Conservation (phyloP, 345 rosid genomes). For the rapeseed (Brassica napus) region DNA sequence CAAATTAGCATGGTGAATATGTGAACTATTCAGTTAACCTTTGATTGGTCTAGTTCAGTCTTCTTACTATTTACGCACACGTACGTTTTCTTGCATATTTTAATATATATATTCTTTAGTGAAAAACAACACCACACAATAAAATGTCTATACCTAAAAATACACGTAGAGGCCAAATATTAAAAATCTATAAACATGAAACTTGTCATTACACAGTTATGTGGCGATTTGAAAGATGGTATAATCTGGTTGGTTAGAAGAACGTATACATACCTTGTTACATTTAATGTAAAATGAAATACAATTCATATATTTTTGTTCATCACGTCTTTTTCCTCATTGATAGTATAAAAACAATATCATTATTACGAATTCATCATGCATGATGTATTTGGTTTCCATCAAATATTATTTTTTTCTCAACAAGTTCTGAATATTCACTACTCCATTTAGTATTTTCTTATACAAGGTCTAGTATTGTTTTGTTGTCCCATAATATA, state of each 20-base stretch:
- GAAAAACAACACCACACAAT: too few species aligned
- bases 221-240: background rate
- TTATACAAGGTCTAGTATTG: background rate
- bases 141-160: too few species aligned
- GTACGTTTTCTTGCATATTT: too few species aligned
- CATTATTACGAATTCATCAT: background rate
- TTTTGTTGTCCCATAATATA: background rate
- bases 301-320: background rate
- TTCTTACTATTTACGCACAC: too few species aligned
- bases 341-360: background rate
- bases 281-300: background rate
- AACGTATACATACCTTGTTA: background rate
- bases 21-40: too few species aligned
- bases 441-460: background rate
- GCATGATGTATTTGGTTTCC: background rate
- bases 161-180: too few species aligned
- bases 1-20: too few species aligned
- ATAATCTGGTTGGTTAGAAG: slow-evolving; percentile 28
- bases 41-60: too few species aligned
- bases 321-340: slow-evolving; percentile 18
- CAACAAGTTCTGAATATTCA: background rate
- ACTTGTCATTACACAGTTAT: slow-evolving; percentile 18
- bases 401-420: background rate
- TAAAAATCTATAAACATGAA: background rate
- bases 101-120: too few species aligned